Conservation (phyloP, 2,329 filamentous ascomycete genomes). For the Westerdykella sp. region DNA sequence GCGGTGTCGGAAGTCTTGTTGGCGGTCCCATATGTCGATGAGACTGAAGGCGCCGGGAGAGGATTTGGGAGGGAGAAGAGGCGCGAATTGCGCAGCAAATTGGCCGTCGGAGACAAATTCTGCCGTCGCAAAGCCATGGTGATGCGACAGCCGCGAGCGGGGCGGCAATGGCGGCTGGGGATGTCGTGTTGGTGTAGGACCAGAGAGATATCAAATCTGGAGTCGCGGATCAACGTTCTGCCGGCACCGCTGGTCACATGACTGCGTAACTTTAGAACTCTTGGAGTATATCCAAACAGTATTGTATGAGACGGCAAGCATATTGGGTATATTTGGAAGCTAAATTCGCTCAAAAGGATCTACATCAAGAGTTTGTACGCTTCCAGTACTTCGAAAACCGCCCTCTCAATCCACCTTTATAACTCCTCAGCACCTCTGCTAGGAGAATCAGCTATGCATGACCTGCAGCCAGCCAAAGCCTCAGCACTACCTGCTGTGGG, state of each 20-base stretch:
- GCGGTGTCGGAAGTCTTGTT: constrained; percentile 58
- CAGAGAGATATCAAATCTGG: constrained; percentile 5
- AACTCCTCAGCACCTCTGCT: no score
- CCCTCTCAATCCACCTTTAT: no score
- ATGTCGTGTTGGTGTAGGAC: constrained; percentile 10
- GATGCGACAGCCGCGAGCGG: constrained; percentile 32
- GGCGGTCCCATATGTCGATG: constrained; percentile 41
- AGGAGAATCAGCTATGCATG: no score
- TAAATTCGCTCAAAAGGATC: no score
- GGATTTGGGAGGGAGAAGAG: constrained; percentile 81
- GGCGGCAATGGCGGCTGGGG: constrained; percentile 30
- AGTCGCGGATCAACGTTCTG: constrained; percentile 1
- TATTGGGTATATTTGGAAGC: no score
- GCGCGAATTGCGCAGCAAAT: constrained; percentile 76
- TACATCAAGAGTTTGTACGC: no score
- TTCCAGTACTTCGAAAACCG: no score
- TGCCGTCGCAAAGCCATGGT: constrained; percentile 31
- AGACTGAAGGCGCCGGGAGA: constrained; percentile 55
- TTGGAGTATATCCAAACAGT: no score
- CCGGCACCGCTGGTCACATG: background rate
- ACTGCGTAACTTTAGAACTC: no score
- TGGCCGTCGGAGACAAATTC: constrained; percentile 53
- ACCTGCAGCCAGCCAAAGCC: no score
- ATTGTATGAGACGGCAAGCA: no score
- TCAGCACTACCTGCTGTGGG: no score